Conservation (phyloP, 306 rosid species). For the Gastrolobium bilobum region DNA sequence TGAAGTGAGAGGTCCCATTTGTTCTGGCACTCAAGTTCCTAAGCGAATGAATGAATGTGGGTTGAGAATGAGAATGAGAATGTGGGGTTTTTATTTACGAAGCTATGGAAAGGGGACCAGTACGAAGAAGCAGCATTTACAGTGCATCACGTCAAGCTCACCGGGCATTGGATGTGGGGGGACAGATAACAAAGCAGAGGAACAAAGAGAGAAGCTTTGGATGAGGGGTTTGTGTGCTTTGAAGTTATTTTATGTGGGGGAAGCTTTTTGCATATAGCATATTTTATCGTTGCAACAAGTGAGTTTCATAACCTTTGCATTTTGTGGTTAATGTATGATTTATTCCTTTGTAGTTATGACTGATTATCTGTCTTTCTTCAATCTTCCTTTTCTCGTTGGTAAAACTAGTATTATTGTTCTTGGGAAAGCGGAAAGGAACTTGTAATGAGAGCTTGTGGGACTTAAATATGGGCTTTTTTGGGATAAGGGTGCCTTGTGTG, state of each 20-base stretch:
- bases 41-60: neutral
- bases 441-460: conserved; percentile 38
- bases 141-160: neutral
- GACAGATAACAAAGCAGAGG: conserved; percentile 20
- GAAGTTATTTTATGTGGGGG: neutral
- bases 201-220: conserved; percentile 55
- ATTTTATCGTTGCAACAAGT: neutral
- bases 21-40: conserved; percentile 28
- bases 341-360: neutral
- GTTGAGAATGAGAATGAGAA: neutral
- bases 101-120: neutral
- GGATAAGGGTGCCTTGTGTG: conserved; percentile 36
- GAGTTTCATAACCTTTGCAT: conserved; percentile 44
- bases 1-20: conserved; percentile 33
- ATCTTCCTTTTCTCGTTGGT: neutral
- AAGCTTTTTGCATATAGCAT: conserved; percentile 30
- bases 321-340: neutral
- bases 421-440: conserved; percentile 36
- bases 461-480: conserved; percentile 33
- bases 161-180: neutral
- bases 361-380: neutral
- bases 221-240: conserved; percentile 25
- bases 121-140: neutral
- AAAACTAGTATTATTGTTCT: neutral
- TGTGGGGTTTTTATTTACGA: conserved; percentile 37